phyloP scores from a whole-genome alignment of 2,329 filamentous ascomycete species.

The Geoglossum cookeanum region DNA sequence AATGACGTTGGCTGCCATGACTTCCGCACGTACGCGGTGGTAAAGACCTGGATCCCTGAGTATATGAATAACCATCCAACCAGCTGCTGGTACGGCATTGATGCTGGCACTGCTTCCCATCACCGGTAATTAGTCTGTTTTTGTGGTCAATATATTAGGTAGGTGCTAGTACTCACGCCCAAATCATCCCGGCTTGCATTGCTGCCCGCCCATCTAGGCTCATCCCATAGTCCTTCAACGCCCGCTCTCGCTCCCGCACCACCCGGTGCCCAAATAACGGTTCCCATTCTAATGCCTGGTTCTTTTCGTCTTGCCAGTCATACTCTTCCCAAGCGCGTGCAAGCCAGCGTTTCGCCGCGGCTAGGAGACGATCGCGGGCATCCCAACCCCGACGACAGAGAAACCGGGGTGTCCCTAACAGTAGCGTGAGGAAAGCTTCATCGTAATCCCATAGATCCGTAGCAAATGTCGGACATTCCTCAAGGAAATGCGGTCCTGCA shows the following conservation, averaged over 20 bases:
- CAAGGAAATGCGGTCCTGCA: not conserved
- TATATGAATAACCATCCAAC: conserved; percentile 2
- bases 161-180: not conserved
- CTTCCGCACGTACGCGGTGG: not conserved
- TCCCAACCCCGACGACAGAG: too few species aligned
- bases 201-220: not conserved
- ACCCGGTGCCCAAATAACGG: not conserved
- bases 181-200: not conserved
- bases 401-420: too few species aligned
- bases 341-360: too few species aligned
- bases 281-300: not conserved
- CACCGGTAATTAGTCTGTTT: not conserved
- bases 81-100: not conserved
- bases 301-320: not conserved
- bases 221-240: not conserved
- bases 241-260: not conserved
- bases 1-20: not conserved
- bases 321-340: too few species aligned
- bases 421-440: too few species aligned
- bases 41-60: not conserved
- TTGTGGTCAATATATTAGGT: not conserved
- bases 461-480: not conserved
- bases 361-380: too few species aligned
- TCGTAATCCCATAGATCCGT: too few species aligned
- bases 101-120: not conserved